Percentiles rank a stretch among this genome's conserved stretches.
Evolutionary conservation across 805 yeast genomes (phyloP).

Genomic region (Myxozyma sirexii): DNA sequence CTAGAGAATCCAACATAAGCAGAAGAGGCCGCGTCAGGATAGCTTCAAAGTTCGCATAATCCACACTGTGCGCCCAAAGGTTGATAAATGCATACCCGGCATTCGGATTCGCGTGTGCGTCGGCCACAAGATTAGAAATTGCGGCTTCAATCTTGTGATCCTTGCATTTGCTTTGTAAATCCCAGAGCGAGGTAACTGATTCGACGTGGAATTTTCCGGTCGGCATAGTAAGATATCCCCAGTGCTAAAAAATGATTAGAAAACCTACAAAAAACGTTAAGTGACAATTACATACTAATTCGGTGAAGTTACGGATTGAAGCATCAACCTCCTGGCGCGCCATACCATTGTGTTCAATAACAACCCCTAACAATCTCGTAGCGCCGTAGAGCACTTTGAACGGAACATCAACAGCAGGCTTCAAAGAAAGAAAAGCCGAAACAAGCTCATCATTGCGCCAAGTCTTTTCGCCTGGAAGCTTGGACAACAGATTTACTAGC

Average conservation of each 20-base stretch:
- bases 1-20: conserved; percentile 66
- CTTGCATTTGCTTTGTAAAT: conserved; percentile 55
- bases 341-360: conserved; percentile 32
- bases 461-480: conserved; percentile 49
- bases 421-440: conserved; percentile 36
- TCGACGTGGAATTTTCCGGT: conserved; percentile 68
- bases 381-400: conserved; percentile 32
- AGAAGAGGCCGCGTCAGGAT: conserved; percentile 66
- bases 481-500: conserved; percentile 44
- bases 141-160: conserved; percentile 72
- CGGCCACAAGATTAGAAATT: conserved; percentile 56
- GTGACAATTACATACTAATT: conserved; percentile 11
- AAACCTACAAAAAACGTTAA: conserved; percentile 7
- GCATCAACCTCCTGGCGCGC: conserved; percentile 24
- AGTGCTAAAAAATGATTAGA: conserved; percentile 45
- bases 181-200: conserved; percentile 65
- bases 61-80: conserved; percentile 76
- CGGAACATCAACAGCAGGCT: conserved; percentile 23
- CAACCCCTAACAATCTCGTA: conserved; percentile 28
- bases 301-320: conserved; percentile 30
- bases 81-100: conserved; percentile 60
- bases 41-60: conserved; percentile 46
- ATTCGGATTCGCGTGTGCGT: conserved; percentile 43
- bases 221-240: conserved; percentile 56
- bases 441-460: conserved; percentile 47